Conservation (phyloP, 306 rosid genomes). For the Quercus alba region DNA sequence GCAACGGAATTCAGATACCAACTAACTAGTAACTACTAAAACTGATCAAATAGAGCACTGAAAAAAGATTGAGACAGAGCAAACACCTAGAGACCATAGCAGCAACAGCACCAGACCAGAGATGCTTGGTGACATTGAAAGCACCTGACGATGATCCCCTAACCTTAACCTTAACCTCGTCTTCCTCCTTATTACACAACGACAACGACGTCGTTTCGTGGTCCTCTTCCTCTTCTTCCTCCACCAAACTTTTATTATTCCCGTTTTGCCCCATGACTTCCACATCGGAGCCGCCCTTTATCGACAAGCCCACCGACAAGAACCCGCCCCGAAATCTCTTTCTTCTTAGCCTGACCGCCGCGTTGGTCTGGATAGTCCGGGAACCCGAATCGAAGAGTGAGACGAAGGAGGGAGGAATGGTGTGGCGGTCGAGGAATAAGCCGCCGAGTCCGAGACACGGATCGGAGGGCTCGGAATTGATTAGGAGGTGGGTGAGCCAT, state of each 20-base stretch:
- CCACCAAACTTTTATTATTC: conserved; percentile 24
- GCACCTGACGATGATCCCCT: conserved; percentile 42
- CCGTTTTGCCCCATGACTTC: conserved; percentile 40
- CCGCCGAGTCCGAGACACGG: conserved; percentile 69
- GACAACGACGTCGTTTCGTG: background rate
- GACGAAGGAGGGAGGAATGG: conserved; percentile 49
- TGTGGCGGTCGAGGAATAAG: conserved; percentile 55
- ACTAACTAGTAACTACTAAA: too few species aligned
- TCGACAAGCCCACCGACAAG: conserved; percentile 71
- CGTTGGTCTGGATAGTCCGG: conserved; percentile 9
- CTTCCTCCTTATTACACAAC: conserved; percentile 12
- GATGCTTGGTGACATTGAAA: conserved; percentile 81
- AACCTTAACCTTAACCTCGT: conserved; percentile 31
- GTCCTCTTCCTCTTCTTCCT: conserved; percentile 24
- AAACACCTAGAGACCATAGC: conserved; percentile 94
- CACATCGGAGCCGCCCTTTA: conserved; percentile 39
- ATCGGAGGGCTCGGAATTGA: conserved; percentile 38
- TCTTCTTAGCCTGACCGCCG: conserved; percentile 20
- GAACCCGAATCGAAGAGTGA: conserved; percentile 24
- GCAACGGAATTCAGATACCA: too few species aligned
- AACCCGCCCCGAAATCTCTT: conserved; percentile 30
- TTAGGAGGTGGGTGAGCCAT: conserved; percentile 23
- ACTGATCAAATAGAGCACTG: too few species aligned
- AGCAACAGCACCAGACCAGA: conserved; percentile 92
- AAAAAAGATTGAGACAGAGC: background rate